Evolutionary conservation across 1,284 basidiomycete genomes (phyloP).

Genomic region (Cryptococcus deneoformans): DNA sequence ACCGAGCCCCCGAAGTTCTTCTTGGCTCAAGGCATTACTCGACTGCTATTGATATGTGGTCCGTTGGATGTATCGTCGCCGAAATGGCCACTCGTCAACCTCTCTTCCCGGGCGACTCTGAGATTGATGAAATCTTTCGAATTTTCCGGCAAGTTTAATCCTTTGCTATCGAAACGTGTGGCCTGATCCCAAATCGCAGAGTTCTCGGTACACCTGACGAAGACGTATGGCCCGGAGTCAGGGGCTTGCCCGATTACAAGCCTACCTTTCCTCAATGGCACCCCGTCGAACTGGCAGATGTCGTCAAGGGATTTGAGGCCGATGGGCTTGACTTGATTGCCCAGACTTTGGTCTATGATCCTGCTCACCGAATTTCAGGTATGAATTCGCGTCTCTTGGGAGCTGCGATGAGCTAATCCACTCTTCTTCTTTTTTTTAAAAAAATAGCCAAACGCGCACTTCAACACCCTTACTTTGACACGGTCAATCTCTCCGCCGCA

Average conservation of each 20-base stretch:
- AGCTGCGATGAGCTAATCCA: conserved; percentile 2
- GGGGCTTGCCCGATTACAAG: conserved; percentile 93
- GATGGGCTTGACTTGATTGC: conserved; percentile 73
- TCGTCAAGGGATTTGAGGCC: conserved; percentile 67
- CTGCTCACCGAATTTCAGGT: conserved; percentile 91
- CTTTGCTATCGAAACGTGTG: too few relatives aligned
- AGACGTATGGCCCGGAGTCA: conserved; percentile 87
- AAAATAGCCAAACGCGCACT: conserved; percentile 76
- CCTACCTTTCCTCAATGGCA: conserved; percentile 93
- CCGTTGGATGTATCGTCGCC: conserved; percentile 97
- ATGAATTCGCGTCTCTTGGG: conserved; percentile 5
- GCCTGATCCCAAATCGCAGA: conserved; percentile 52
- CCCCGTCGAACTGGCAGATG: conserved; percentile 59
- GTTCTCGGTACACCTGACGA: conserved; percentile 94
- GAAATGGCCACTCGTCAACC: conserved; percentile 80
- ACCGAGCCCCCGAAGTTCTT: conserved; percentile 96
- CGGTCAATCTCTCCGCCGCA: conserved; percentile 2
- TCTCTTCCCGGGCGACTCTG: conserved; percentile 96
- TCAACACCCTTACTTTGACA: conserved; percentile 70
- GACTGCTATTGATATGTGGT: conserved; percentile 99
- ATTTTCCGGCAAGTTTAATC: conserved; percentile 75
- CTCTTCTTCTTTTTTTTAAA: background rate
- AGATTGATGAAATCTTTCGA: conserved; percentile 99
- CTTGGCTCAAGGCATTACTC: conserved; percentile 96
- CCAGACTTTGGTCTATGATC: conserved; percentile 87